Conservation (phyloP, 1,139 yeast species). For the Dujonia santamariae region DNA sequence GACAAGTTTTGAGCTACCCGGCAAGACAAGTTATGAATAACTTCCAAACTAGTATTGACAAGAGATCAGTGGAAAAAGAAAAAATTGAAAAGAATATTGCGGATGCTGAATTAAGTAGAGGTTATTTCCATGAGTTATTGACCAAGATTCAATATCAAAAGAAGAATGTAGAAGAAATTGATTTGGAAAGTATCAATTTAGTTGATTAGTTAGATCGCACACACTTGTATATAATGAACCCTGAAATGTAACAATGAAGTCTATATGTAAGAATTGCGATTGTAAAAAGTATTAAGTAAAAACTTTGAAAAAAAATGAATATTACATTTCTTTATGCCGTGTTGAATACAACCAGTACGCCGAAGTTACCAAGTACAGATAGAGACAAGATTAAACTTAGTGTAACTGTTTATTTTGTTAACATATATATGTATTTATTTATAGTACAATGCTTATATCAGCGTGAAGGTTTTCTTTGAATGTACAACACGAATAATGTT, state of each 20-base stretch:
- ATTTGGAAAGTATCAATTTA: conserved; percentile 48
- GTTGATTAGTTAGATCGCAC: conserved; percentile 32
- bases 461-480: conserved; percentile 18
- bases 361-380: no score
- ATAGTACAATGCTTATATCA: no score
- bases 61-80: conserved; percentile 57
- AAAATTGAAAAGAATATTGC: conserved; percentile 52
- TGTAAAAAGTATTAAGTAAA: background rate
- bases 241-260: no score
- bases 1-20: conserved; percentile 78
- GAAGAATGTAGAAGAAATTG: conserved; percentile 44
- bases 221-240: background rate
- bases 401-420: background rate
- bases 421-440: background rate
- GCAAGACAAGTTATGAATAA: conserved; percentile 77
- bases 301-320: background rate
- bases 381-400: no score
- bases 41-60: conserved; percentile 69
- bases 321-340: background rate
- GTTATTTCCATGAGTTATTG: conserved; percentile 57
- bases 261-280: background rate
- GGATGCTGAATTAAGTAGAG: conserved; percentile 56
- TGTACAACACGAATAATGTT: conserved; percentile 22
- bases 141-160: conserved; percentile 48
- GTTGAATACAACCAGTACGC: no score